Percentiles rank a stretch among this genome's conserved stretches.
Evolutionary conservation across 192 early-diverging fungal species (phyloP).

Genomic region (Phycomyces blakesleeanus): DNA sequence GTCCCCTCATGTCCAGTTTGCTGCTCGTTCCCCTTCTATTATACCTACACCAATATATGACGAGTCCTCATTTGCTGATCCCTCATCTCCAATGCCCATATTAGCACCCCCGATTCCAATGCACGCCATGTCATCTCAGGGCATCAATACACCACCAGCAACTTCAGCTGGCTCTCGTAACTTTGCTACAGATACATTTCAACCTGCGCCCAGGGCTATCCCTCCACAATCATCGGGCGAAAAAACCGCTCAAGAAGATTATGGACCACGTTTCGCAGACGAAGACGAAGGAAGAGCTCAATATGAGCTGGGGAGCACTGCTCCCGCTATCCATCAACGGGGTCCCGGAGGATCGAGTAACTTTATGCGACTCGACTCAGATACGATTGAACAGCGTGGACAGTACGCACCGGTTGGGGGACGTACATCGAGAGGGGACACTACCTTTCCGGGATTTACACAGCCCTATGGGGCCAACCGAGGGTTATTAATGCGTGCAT

Average conservation of each 20-base stretch:
- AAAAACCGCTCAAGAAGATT: neutral
- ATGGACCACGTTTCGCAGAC: neutral
- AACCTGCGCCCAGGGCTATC: neutral
- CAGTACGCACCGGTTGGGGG: neutral
- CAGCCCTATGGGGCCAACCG: neutral
- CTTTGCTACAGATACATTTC: neutral
- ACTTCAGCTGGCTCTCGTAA: neutral
- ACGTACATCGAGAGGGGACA: neutral
- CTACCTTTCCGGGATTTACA: neutral
- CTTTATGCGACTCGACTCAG: neutral
- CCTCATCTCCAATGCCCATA: neutral
- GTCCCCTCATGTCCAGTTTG: constrained; percentile 2
- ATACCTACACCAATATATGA: neutral
- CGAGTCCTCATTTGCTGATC: neutral
- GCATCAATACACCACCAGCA: neutral
- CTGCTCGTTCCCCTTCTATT: constrained; percentile 3
- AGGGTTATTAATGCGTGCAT: neutral
- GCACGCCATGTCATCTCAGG: constrained; percentile 1
- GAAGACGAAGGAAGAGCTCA: neutral
- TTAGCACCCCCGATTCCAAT: neutral
- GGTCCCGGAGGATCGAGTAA: neutral
- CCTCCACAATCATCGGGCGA: neutral
- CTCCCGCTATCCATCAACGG: neutral
- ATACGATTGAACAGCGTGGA: neutral
- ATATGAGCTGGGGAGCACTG: neutral